Conservation (phyloP, 148 eudicot genomes). For the Camellia granthamiana region DNA sequence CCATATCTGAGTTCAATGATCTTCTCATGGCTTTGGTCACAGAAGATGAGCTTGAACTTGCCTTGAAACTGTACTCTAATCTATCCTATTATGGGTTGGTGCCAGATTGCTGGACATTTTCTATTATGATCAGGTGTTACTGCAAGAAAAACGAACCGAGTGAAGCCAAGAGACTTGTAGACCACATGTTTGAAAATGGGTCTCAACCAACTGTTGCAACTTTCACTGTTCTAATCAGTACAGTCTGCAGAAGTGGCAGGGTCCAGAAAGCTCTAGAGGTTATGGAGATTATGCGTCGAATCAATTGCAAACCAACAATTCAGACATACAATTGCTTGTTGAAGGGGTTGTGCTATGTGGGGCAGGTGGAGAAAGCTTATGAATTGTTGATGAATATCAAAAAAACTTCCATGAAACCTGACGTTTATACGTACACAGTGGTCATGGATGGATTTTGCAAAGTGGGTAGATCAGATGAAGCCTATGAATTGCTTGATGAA, state of each 20-base stretch:
- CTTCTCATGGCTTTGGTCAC: constrained; percentile 43
- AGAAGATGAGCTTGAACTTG: constrained; percentile 49
- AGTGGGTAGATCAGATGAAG: constrained; percentile 84
- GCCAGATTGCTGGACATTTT: constrained; percentile 57
- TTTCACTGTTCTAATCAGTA: constrained; percentile 51
- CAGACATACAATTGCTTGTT: constrained; percentile 71
- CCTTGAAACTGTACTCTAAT: constrained; percentile 49
- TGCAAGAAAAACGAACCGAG: constrained; percentile 56
- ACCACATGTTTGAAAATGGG: constrained; percentile 48
- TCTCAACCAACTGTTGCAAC: constrained; percentile 58
- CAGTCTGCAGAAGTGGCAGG: constrained; percentile 61
- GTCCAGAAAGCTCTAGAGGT: constrained; percentile 61
- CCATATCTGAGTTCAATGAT: constrained; percentile 44
- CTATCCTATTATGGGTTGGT: constrained; percentile 34
- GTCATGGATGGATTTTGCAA: constrained; percentile 94
- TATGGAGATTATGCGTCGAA: constrained; percentile 41
- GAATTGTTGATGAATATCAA: constrained; percentile 50
- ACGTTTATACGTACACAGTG: constrained; percentile 64
- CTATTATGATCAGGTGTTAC: constrained; percentile 47
- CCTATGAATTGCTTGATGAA: constrained; percentile 70
- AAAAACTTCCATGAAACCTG: constrained; percentile 34
- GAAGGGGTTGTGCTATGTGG: constrained; percentile 85
- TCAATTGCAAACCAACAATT: constrained; percentile 56
- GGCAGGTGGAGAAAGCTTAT: constrained; percentile 75
- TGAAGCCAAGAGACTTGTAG: constrained; percentile 46